Evolutionary conservation across 73 alveolate genomes (phyloP).

Genomic region (Effrenium voratum): DNA sequence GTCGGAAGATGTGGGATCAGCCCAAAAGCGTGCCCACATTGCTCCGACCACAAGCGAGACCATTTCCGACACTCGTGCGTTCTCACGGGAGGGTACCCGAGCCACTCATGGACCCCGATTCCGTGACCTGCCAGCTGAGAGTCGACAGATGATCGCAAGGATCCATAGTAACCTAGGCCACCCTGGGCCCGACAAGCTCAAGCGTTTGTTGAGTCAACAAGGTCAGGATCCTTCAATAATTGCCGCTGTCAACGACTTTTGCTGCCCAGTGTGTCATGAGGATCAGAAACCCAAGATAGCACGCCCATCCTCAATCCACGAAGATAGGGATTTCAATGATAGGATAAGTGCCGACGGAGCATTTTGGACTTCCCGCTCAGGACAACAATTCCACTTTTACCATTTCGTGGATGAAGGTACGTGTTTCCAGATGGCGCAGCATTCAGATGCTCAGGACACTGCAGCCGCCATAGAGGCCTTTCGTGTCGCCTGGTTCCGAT

Average conservation of each 20-base stretch:
- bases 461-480: background rate
- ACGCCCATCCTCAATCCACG: background rate
- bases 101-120: background rate
- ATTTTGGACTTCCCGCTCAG: background rate
- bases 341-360: background rate
- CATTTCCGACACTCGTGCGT: too few species aligned
- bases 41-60: too few species aligned
- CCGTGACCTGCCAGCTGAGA: background rate
- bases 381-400: background rate
- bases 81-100: background rate
- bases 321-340: constrained; percentile 3
- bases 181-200: background rate
- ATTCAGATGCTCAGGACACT: background rate
- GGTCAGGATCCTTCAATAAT: background rate
- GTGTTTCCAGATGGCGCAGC: background rate
- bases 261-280: background rate
- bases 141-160: background rate
- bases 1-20: too few species aligned
- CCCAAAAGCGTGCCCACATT: too few species aligned
- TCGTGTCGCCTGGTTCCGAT: background rate
- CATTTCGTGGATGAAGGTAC: background rate
- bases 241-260: background rate
- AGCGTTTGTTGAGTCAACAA: background rate
- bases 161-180: constrained; percentile 38
- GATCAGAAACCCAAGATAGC: background rate